Evolutionary conservation across 345 rosid genomes (phyloP).

Genomic region (Diplotaxis tenuifolia): DNA sequence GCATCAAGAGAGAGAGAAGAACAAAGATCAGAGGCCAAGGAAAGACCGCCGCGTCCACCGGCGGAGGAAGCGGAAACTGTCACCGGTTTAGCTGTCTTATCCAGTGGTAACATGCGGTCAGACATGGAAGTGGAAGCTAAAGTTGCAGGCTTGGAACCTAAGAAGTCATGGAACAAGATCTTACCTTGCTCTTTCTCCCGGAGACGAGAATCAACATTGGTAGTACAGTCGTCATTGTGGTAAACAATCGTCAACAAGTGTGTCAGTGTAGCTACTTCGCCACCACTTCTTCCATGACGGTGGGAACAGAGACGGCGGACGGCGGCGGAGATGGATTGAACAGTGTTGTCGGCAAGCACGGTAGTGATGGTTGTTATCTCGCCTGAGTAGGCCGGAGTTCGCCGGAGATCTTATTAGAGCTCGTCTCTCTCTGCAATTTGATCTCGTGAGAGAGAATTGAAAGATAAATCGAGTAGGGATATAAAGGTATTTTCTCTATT

Average conservation of each 20-base stretch:
- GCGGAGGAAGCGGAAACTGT: slow-evolving; percentile 48
- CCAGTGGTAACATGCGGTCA: slow-evolving; percentile 35
- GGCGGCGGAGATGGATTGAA: too few relatives aligned
- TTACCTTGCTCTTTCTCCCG: slow-evolving; percentile 41
- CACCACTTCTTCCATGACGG: too few relatives aligned
- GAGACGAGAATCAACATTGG: slow-evolving; percentile 27
- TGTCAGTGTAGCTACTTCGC: slow-evolving; percentile 49
- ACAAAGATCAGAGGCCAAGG: slow-evolving; percentile 66
- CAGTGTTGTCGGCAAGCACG: too few relatives aligned
- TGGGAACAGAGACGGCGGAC: too few relatives aligned
- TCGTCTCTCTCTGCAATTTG: too few relatives aligned
- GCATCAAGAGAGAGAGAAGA: slow-evolving; percentile 26
- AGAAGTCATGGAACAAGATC: slow-evolving; percentile 83
- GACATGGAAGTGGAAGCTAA: slow-evolving; percentile 42
- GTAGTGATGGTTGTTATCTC: too few relatives aligned
- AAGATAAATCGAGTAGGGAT: too few relatives aligned
- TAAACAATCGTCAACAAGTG: slow-evolving; percentile 42
- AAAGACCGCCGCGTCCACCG: neutral
- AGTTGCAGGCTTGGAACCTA: slow-evolving; percentile 62
- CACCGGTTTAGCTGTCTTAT: slow-evolving; percentile 32
- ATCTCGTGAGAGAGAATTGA: too few relatives aligned
- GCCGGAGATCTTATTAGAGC: too few relatives aligned
- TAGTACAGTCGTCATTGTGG: slow-evolving; percentile 32
- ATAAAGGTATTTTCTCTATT: too few relatives aligned
- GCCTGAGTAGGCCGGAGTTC: too few relatives aligned